Base-by-base conservation (phyloP, 768 basidiomycete species). In the Mycena chlorophos region DNA sequence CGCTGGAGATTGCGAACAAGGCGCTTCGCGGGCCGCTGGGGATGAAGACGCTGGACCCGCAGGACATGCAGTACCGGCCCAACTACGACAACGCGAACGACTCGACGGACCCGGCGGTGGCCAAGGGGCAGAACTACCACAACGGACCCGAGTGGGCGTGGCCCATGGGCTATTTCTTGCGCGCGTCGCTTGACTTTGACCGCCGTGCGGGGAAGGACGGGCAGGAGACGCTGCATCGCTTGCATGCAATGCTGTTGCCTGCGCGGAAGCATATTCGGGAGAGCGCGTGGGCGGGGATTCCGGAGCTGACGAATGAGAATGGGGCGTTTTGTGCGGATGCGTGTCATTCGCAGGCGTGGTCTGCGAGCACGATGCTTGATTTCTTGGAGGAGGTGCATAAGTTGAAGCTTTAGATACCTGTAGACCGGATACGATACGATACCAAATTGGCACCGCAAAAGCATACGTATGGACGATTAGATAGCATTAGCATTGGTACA, bases 261-360 rank as follows among this genome's bases (percentile, higher is more conserved):
- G 79, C 90, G 5, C 86, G 91, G 23, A 72, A 75, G 16, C 82
- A 97, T 68, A 87, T 99, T 58, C 77, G 83, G 61, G 78, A 74
- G 30, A 93, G 97, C 65, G 77, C 87, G 17, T 99, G 97, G 97
- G 85, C 88, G 51, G 97, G 97, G 23, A 73, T 99, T 22, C 97
- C 97, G 0, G 97, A 98, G 71, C 73, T 94, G 60, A 95, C 93
- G 55, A 94, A 96, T 70, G 82, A 82, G 67, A 81, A 94, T 58
- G 96, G 95, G 12, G 73, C 75, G 34, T 85, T 84, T 71, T 98
- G 96, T 68, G 70, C 70, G 49, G 95, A 98, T 71, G 94, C 93
- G 43, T 98, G 96, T 68, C 77, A 81, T 43, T 94, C 97, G 25
- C 97, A 98, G 68, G 97, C 96, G 3, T 98, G 96, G 97, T 94